Base-by-base conservation (phyloP, 768 basidiomycete species). In the Fistulinella prunicolor region DNA sequence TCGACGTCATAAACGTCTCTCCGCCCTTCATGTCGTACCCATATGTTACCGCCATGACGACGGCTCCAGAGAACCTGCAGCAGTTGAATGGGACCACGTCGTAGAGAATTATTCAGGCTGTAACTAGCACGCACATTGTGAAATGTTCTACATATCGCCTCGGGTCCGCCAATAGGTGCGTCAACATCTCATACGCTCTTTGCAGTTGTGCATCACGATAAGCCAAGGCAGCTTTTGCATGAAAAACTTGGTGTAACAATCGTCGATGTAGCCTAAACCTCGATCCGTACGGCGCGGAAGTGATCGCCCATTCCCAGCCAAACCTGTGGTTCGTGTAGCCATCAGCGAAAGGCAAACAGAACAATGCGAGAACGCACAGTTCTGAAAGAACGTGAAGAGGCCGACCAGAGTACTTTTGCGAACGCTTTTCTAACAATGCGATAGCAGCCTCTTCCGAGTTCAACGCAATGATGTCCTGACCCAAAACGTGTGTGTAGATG, bases 371-470 rank as follows among this genome's bases (percentile, higher is more conserved):
- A n/a, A 46, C 51, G 23, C 24, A 51, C 60, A 59, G 5, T 1
- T 46, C 45, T 7, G 43, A 42, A 13, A n/a, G 16, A 17, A 44
- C 19, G 10, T 29, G 38, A 3, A 10, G 10, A 9, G 60, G 44
- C 7, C 58, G 42, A 40, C 54, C 52, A 38, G 78, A 82, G 56
- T 81, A 82, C 19, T 76, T 76, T 9, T 72, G 58, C 38, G 79
- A 74, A 24, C 76, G 72, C 56, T 71, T 77, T 30, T 82, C 80
- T 26, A 82, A 61, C 26, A 82, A 62, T 37, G 78, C 77, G 19
- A 67, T 66, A 24, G 72, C 73, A 13, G 68, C 71, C 51, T 76
- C 64, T 48, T 73, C 59, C 56, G 70, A 72, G 63, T 75, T 81
- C 40, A 83, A 58, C 39, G 81, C 65, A 43, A 82, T 56, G 59